Evolutionary conservation across 805 yeast genomes (phyloP).

Genomic region (Monosporozyma servazzii): DNA sequence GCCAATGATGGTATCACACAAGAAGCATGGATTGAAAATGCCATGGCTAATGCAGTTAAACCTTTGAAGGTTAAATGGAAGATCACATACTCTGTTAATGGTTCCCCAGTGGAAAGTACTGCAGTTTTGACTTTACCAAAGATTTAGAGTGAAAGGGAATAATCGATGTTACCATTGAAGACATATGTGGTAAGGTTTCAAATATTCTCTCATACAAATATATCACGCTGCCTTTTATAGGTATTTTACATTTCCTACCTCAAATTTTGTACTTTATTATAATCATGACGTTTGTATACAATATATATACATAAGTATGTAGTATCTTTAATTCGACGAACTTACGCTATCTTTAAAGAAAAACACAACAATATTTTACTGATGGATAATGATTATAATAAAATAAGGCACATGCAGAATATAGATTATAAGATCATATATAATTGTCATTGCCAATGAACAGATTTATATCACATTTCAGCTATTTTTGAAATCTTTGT

Average conservation of each 20-base stretch:
- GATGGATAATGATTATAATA: neutral
- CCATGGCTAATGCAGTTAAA: conserved; percentile 25
- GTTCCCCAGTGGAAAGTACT: conserved; percentile 43
- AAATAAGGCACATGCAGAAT: neutral
- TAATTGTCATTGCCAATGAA: neutral
- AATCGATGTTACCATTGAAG: neutral
- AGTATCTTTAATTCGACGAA: neutral
- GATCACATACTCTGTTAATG: conserved; percentile 43
- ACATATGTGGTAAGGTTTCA: neutral
- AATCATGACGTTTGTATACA: neutral
- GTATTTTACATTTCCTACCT: neutral
- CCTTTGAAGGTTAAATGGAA: conserved; percentile 73
- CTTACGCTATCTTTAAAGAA: neutral
- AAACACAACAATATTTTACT: neutral
- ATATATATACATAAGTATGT: neutral
- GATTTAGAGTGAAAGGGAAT: conserved; percentile 7
- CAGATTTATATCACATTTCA: conserved; percentile 7
- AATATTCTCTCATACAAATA: neutral
- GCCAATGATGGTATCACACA: conserved; percentile 46
- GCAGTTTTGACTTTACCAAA: conserved; percentile 41
- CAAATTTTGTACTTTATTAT: neutral
- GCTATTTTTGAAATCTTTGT: conserved; percentile 28
- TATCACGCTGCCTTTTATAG: neutral
- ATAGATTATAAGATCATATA: neutral
- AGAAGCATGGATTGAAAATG: conserved; percentile 30